Evolutionary conservation across 1,139 yeast species (phyloP).

Genomic region (Zygosaccharomyces pseudobailii): DNA sequence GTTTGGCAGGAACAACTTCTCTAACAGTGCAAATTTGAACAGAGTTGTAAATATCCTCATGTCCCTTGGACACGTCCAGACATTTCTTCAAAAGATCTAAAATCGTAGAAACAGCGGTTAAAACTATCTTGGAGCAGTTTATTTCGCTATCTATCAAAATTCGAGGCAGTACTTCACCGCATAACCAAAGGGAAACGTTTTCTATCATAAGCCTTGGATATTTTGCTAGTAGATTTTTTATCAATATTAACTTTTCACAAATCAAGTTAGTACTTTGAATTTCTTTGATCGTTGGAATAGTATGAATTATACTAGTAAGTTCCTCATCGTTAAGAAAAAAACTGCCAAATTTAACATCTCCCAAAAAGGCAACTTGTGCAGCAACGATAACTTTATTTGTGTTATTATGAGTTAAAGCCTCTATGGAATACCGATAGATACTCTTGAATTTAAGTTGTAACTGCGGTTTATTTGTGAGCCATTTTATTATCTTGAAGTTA

Average conservation of each 20-base stretch:
- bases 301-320: slow-evolving; percentile 14
- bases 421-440: slow-evolving; percentile 15
- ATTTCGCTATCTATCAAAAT: slow-evolving; percentile 23
- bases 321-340: slow-evolving; percentile 15
- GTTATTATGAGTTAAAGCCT: slow-evolving; percentile 20
- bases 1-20: slow-evolving; percentile 11
- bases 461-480: slow-evolving; percentile 12
- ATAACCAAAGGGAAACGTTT: slow-evolving; percentile 25
- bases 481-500: slow-evolving; percentile 20
- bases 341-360: slow-evolving; percentile 27
- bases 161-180: slow-evolving; percentile 26
- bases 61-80: slow-evolving; percentile 12
- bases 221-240: slow-evolving; percentile 23
- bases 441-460: slow-evolving; percentile 14
- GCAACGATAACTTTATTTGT: slow-evolving; percentile 28
- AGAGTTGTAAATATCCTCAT: slow-evolving; percentile 11
- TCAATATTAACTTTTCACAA: slow-evolving; percentile 25
- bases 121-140: slow-evolving; percentile 17
- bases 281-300: slow-evolving; percentile 19
- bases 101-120: slow-evolving; percentile 20
- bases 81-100: slow-evolving; percentile 27
- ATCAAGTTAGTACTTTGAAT: slow-evolving; percentile 26
- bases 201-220: slow-evolving; percentile 24
- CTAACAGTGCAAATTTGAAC: slow-evolving; percentile 9
- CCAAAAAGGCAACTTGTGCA: slow-evolving; percentile 25